Conservation (phyloP, 192 early-diverging fungal species). For the Glomus cerebriforme region DNA sequence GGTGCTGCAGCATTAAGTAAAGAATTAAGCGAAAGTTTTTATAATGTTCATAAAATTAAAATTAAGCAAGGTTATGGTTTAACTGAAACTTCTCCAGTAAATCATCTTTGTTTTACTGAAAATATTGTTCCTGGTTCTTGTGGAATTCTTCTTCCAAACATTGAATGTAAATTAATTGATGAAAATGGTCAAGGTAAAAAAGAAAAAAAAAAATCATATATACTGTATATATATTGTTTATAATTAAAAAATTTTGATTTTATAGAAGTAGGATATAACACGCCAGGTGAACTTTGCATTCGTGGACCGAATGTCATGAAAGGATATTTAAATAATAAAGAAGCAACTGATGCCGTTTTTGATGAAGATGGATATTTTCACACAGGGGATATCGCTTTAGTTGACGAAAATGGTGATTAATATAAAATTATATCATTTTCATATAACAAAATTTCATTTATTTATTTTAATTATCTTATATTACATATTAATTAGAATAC, state of each 20-base stretch:
- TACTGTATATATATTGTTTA: too few species aligned
- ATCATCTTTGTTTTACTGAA: constrained; percentile 39
- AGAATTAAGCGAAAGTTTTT: constrained; percentile 42
- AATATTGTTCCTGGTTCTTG: constrained; percentile 53
- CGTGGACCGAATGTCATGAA: constrained; percentile 87
- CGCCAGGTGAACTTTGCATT: constrained; percentile 83
- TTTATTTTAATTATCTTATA: background rate
- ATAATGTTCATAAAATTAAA: constrained; percentile 33
- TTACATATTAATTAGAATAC: constrained; percentile 24
- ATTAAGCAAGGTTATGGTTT: constrained; percentile 66
- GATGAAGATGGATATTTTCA: constrained; percentile 77
- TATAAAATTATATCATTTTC: constrained; percentile 13
- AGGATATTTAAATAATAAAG: constrained; percentile 77
- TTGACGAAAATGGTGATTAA: constrained; percentile 62
- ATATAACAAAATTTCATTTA: too few species aligned
- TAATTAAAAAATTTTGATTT: too few species aligned
- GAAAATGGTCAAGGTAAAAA: constrained; percentile 57
- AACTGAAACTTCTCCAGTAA: constrained; percentile 68
- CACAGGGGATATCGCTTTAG: constrained; percentile 78
- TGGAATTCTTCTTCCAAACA: constrained; percentile 73
- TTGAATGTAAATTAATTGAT: constrained; percentile 74
- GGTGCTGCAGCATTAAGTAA: constrained; percentile 70
- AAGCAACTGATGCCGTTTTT: constrained; percentile 73
- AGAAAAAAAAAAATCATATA: background rate
- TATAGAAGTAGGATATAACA: constrained; percentile 51